Evolutionary conservation across 1,284 basidiomycete species (phyloP).

Genomic region (Gymnopus androsaceus): DNA sequence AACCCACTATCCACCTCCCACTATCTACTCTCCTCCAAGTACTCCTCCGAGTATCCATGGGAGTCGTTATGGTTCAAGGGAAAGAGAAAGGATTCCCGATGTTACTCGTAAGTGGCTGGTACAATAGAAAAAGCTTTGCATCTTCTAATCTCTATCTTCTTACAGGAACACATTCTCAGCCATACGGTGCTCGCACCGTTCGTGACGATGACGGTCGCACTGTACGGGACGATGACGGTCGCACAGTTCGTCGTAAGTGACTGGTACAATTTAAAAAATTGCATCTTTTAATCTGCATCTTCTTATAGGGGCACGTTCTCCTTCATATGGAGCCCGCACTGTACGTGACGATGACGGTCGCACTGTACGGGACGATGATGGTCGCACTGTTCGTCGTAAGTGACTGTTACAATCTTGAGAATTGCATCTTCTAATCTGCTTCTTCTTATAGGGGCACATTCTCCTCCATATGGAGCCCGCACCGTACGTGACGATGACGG

Average conservation of each 20-base stretch:
- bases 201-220: conserved; percentile 8
- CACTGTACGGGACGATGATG: not conserved
- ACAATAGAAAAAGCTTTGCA: not conserved
- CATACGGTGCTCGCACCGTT: conserved; percentile 1
- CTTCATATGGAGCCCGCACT: conserved; percentile 1
- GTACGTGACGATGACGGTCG: conserved; percentile 10
- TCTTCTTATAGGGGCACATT: not conserved
- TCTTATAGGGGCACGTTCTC: not conserved
- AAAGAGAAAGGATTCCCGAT: not conserved
- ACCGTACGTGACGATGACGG: conserved; percentile 10
- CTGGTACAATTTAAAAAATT: not conserved
- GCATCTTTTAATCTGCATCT: not conserved
- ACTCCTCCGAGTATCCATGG: not conserved
- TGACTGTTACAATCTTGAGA: not conserved
- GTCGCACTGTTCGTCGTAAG: not conserved
- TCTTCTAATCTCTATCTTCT: not conserved
- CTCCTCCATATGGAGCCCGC: conserved; percentile 1
- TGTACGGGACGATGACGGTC: not conserved
- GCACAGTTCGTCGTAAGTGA: not conserved
- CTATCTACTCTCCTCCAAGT: not conserved
- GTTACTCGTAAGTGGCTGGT: not conserved
- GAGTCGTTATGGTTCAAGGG: conserved; percentile 1
- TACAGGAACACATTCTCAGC: not conserved
- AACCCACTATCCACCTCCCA: not conserved
- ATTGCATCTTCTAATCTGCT: not conserved